Conservation (phyloP, 2,329 filamentous ascomycete genomes). For the Calcarisporium arbuscula region DNA sequence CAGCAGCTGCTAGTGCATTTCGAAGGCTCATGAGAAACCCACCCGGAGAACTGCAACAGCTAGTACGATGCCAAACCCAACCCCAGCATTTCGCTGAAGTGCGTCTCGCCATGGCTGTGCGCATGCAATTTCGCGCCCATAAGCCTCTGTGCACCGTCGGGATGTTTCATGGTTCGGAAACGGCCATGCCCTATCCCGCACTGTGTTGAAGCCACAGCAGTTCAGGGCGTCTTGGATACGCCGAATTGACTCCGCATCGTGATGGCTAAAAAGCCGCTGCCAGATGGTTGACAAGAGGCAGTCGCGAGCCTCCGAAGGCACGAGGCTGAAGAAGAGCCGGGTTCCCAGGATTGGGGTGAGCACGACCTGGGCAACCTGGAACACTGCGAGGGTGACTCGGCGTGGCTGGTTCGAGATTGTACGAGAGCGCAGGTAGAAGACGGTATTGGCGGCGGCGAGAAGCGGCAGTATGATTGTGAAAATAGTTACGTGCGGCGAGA, state of each 20-base stretch:
- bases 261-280: constrained; percentile 44
- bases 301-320: constrained; percentile 25
- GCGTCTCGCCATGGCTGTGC: constrained; percentile 48
- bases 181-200: constrained; percentile 57
- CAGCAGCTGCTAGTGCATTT: too few relatives aligned
- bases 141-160: constrained; percentile 40
- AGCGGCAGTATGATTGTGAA: constrained; percentile 35
- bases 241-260: constrained; percentile 44
- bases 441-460: constrained; percentile 27
- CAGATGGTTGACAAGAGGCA: constrained; percentile 54
- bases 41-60: constrained; percentile 52
- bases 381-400: constrained; percentile 22
- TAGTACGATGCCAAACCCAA: constrained; percentile 49
- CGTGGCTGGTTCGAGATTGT: constrained; percentile 12
- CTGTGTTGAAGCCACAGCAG: constrained; percentile 59
- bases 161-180: constrained; percentile 36
- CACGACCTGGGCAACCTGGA: constrained; percentile 37
- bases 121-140: constrained; percentile 42
- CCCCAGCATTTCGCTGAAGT: constrained; percentile 45
- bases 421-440: constrained; percentile 23
- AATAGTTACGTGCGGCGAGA: constrained; percentile 28
- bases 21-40: too few relatives aligned
- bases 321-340: constrained; percentile 28
- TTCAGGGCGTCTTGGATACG: constrained; percentile 58
- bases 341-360: constrained; percentile 38